phyloP scores from a whole-genome alignment of 176 grass and related monocot species.

The Aegilops tauschii region DNA sequence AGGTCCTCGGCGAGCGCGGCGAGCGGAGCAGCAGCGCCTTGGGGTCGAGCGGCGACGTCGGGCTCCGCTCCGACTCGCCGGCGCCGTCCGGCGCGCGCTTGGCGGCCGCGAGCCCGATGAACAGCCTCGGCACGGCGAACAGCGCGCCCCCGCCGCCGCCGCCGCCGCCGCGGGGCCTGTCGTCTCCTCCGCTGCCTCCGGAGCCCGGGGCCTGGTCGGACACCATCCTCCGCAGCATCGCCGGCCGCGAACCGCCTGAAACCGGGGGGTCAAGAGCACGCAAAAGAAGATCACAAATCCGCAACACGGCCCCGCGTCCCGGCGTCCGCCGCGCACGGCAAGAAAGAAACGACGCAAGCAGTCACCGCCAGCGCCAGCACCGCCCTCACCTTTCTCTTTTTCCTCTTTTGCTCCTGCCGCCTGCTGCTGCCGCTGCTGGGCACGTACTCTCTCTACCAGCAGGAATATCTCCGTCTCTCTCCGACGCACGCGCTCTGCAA shows the following conservation, averaged over 20 bases:
- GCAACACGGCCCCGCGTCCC: background rate
- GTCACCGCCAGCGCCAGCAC: background rate
- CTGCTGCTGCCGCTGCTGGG: too few relatives aligned
- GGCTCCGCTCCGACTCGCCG: constrained; percentile 64
- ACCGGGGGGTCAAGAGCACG: constrained; percentile 10
- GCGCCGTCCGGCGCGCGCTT: constrained; percentile 49
- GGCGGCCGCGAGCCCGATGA: constrained; percentile 59
- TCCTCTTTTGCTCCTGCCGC: background rate
- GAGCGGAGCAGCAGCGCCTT: constrained; percentile 59
- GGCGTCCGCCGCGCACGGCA: background rate
- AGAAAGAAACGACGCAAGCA: constrained; percentile 19
- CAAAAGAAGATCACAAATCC: background rate
- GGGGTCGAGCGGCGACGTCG: constrained; percentile 83
- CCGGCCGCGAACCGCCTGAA: constrained; percentile 19
- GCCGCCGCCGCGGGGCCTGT: constrained; percentile 22
- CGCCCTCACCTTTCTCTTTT: constrained; percentile 24
- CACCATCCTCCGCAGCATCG: constrained; percentile 67
- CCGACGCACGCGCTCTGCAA: constrained; percentile 1
- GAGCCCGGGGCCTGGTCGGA: constrained; percentile 35
- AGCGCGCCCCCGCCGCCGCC: constrained; percentile 31
- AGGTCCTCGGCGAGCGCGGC: constrained; percentile 58
- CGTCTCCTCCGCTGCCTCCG: constrained; percentile 11
- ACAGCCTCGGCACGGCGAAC: constrained; percentile 66
- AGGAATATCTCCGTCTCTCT: background rate
- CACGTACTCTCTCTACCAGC: too few relatives aligned